phyloP scores from a whole-genome alignment of 169 alveolate species.

The Plasmodium knowlesi region DNA sequence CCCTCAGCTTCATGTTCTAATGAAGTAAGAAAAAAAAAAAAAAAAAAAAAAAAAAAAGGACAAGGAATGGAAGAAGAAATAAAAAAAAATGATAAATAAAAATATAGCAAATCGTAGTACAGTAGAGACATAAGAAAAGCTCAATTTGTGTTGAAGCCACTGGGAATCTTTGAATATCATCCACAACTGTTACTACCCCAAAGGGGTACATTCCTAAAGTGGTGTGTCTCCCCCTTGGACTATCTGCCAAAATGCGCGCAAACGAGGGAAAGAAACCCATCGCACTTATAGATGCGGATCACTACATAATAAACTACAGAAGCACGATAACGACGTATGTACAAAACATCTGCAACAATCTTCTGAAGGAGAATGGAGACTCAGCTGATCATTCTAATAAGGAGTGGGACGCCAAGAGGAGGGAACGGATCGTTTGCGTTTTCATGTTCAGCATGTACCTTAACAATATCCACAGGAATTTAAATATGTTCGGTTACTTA shows the following conservation, averaged over 20 bases:
- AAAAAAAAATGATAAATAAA: neutral
- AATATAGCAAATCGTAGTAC: neutral
- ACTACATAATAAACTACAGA: slow-evolving; percentile 47
- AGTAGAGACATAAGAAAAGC: neutral
- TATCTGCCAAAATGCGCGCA: slow-evolving; percentile 4
- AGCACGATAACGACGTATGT: slow-evolving; percentile 65
- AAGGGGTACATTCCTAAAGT: neutral
- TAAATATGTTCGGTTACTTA: slow-evolving; percentile 23
- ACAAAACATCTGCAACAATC: slow-evolving; percentile 36
- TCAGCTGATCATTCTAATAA: neutral
- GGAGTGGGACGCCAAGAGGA: neutral
- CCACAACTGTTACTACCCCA: neutral
- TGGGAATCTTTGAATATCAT: neutral
- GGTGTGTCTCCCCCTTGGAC: neutral
- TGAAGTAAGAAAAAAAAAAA: neutral
- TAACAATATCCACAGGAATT: slow-evolving; percentile 42
- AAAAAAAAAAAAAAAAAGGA: neutral
- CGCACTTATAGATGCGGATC: slow-evolving; percentile 65
- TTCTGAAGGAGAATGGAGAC: neutral
- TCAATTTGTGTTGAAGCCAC: neutral
- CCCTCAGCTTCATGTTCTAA: neutral
- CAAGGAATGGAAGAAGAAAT: neutral
- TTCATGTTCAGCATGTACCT: slow-evolving; percentile 46
- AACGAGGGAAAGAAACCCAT: slow-evolving; percentile 9
- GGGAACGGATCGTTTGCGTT: slow-evolving; percentile 26